Evolutionary conservation across 176 grass and related monocot species (phyloP), one percentile per base, ranked within the genome.

Genomic region (Miscanthus lutarioriparius): DNA sequence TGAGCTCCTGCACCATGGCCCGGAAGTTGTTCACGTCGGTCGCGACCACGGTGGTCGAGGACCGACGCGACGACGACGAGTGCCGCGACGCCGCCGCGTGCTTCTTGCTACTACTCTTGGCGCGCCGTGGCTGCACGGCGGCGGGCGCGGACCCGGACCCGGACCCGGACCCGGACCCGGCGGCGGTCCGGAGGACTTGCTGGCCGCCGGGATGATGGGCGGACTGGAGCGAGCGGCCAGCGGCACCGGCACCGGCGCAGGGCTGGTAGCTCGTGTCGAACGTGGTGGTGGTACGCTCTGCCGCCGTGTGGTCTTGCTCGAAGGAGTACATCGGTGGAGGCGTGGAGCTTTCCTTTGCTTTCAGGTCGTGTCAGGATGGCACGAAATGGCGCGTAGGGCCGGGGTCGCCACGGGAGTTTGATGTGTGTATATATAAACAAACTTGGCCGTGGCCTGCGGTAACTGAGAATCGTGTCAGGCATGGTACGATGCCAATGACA

Each of bases 1-100:
- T 99, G 91, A 99, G 88, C 90, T 99, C 93, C 79, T 99, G 96
- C 78, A 99, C 96, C 93, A 92, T 96, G 89, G 93, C 86, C 44
- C 93, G 93, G 83, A 99, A 99, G 77, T 96, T 99, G 64, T 86
- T 84, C 41, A 89, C 91, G 86, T 99, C 90, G 22, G 96, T 99
- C 0, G 88, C 32, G 5, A 90, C 84, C 22, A 90, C 84, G 48
- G 88, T 90, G 75, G 84, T 87, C 38, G 88, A 79, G 67, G 88
- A 86, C 10, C 80, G 75, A 11, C 80, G 68, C 77, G 71, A 81
- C 68, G 84, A 61, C 54, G 76, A 17, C 26, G 82, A 8, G 15
- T 63, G 69, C 35, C 33, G 10, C 69, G 44, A 16, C 44, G 38
- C 22, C 54, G 49, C 49, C 47, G 37, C 37, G 28, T 67, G 88